Percentiles rank a stretch among this genome's conserved stretches.
These are phyloP conservation scores for Solanum lignicaule DNA, from an alignment of 257 asterid genomes.

Conservation along the genomic window DNA sequence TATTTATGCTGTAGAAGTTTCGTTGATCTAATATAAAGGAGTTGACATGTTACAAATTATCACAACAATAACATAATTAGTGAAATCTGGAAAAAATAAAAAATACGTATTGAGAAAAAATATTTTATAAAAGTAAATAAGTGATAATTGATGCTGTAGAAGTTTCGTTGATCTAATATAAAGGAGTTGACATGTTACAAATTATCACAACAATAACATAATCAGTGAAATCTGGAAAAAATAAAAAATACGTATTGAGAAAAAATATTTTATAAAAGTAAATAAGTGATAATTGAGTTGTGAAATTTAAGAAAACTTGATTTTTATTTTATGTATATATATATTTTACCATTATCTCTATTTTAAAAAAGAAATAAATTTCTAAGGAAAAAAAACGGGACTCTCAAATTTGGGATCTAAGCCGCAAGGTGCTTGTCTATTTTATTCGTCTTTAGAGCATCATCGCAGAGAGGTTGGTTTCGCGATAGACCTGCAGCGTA, in stretches of 20 bases:
- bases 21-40: background rate
- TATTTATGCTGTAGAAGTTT: background rate
- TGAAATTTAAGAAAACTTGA: background rate
- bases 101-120: too few species aligned
- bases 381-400: fast-evolving
- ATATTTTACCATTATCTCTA: background rate
- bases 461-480: background rate
- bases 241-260: too few species aligned
- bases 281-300: background rate
- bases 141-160: background rate
- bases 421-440: background rate
- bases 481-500: fast-evolving
- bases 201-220: background rate
- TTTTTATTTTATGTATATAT: background rate
- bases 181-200: background rate
- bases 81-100: background rate
- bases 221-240: background rate
- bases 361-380: background rate
- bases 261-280: too few species aligned
- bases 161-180: background rate
- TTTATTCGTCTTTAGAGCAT: background rate
- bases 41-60: background rate
- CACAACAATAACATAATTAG: background rate
- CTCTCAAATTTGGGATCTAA: too few species aligned
- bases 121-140: too few species aligned